A percentile compares a stretch with the other conserved stretches of the same genome.
phyloP scores from a whole-genome alignment of 495 filamentous ascomycete genomes.

The Tuber melanosporum region DNA sequence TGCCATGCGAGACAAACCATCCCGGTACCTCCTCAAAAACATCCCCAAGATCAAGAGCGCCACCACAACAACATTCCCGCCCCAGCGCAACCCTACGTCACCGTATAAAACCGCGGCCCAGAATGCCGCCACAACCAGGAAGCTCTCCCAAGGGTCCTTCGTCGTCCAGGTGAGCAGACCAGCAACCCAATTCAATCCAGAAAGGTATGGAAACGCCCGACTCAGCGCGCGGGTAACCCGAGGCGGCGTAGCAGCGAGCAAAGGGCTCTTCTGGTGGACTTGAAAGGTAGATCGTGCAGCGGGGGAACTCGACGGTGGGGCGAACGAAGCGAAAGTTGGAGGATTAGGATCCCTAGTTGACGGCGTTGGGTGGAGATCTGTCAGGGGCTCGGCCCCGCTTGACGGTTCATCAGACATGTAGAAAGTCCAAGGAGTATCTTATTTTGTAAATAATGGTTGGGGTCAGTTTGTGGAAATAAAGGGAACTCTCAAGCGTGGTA shows the following conservation, averaged over 20 bases:
- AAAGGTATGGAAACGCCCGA: constrained; percentile 87
- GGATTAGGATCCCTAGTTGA: constrained; percentile 50
- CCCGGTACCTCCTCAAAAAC: constrained; percentile 72
- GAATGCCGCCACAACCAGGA: constrained; percentile 74
- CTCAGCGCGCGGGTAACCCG: constrained; percentile 86
- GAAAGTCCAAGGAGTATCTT: constrained; percentile 63
- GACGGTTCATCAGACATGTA: constrained; percentile 42
- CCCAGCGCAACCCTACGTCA: constrained; percentile 66
- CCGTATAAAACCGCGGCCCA: constrained; percentile 84
- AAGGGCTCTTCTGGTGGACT: constrained; percentile 90
- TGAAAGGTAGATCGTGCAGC: constrained; percentile 78
- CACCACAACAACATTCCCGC: constrained; percentile 78
- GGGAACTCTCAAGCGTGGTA: neutral
- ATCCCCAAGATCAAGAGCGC: constrained; percentile 76
- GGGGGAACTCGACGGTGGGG: constrained; percentile 67
- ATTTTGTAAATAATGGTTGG: constrained; percentile 12
- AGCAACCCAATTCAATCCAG: constrained; percentile 73
- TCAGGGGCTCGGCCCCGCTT: constrained; percentile 3
- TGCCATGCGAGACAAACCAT: constrained; percentile 15
- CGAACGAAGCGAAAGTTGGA: constrained; percentile 77
- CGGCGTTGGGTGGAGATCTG: constrained; percentile 23
- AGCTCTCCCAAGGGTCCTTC: constrained; percentile 92
- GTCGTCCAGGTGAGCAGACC: constrained; percentile 90
- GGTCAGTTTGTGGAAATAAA: neutral
- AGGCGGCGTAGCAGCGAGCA: constrained; percentile 88